A percentile compares a stretch with the other conserved stretches of the same genome.
phyloP scores from a whole-genome alignment of 2,329 filamentous ascomycete genomes.

The Colletotrichum neosansevieriae region DNA sequence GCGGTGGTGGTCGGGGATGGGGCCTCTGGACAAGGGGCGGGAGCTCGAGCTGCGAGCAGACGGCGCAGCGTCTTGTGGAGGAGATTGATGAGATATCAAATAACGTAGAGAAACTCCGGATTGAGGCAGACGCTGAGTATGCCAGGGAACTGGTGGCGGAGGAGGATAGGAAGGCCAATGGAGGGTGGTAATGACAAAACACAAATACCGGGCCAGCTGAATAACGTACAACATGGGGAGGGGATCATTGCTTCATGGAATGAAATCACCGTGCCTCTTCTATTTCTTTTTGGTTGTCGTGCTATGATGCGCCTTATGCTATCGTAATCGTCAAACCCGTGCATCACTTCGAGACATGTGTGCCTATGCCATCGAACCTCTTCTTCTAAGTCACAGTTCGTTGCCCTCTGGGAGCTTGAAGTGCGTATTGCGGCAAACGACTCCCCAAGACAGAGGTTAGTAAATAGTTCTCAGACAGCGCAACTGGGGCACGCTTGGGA shows the following conservation, averaged over 20 bases:
- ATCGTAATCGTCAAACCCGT: constrained; percentile 20
- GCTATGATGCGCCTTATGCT: constrained; percentile 27
- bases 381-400: background rate
- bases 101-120: constrained; percentile 52
- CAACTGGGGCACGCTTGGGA: too few relatives aligned
- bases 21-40: background rate
- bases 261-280: constrained; percentile 11
- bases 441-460: too few relatives aligned
- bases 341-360: background rate
- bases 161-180: constrained; percentile 39
- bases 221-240: background rate
- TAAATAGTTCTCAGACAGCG: too few relatives aligned
- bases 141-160: constrained; percentile 56
- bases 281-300: constrained; percentile 23
- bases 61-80: constrained; percentile 46
- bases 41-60: constrained; percentile 1
- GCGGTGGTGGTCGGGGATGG: constrained; percentile 1
- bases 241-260: constrained; percentile 10
- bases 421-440: too few relatives aligned
- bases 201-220: background rate
- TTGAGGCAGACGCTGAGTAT: constrained; percentile 62
- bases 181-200: background rate
- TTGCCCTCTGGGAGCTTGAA: background rate
- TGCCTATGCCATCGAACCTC: background rate
- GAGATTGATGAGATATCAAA: constrained; percentile 55